Conservation (phyloP, 179 eudicot species). For the Corrigiola litoralis region DNA sequence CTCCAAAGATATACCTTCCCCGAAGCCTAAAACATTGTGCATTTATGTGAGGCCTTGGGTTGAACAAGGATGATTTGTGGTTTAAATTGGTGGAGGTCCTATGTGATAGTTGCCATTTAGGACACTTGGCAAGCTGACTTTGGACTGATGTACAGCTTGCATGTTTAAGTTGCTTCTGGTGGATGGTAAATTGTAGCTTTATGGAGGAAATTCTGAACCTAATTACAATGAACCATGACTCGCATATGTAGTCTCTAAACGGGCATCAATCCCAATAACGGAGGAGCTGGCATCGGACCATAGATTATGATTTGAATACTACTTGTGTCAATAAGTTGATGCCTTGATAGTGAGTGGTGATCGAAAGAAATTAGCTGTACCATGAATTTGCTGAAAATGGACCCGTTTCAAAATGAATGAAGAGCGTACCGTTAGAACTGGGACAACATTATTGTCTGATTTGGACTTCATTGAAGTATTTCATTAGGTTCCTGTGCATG, state of each 20-base stretch:
- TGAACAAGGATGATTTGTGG: background rate
- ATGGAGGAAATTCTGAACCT: background rate
- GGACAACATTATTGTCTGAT: slow-evolving; percentile 3
- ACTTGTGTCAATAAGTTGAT: background rate
- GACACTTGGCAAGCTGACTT: slow-evolving; percentile 3
- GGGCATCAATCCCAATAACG: slow-evolving; percentile 11
- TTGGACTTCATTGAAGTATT: slow-evolving; percentile 7
- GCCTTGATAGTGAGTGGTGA: background rate
- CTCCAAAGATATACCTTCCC: background rate
- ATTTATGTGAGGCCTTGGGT: background rate
- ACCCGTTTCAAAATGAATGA: background rate
- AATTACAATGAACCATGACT: background rate
- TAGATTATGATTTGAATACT: background rate
- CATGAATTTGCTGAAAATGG: slow-evolving; percentile 1
- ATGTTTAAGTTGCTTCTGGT: background rate
- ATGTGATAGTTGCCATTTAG: background rate
- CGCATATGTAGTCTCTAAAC: background rate
- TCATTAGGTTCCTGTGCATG: slow-evolving; percentile 10
- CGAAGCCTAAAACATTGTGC: background rate
- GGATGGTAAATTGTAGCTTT: background rate
- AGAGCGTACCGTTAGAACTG: background rate
- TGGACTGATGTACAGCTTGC: slow-evolving; percentile 16
- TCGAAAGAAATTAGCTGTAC: background rate
- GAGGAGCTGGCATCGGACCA: slow-evolving; percentile 1
- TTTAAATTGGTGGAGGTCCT: slow-evolving; percentile 16